Evolutionary conservation across 306 rosid species (phyloP).

Genomic region (Vachellia collinsii): DNA sequence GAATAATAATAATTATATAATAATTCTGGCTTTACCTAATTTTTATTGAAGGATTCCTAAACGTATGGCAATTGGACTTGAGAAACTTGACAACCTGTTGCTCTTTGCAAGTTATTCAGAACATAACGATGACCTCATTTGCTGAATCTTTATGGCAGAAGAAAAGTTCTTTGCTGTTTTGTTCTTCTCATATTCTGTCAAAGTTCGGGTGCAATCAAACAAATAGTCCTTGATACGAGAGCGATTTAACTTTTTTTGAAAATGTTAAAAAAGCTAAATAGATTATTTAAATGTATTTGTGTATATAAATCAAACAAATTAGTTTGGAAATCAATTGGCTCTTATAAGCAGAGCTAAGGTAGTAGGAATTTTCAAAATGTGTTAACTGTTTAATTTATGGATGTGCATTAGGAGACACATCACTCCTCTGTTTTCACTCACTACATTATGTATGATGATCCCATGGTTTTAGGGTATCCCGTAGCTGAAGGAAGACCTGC

Average conservation of each 20-base stretch:
- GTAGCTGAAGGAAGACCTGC: conserved; percentile 87
- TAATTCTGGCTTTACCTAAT: too few relatives aligned
- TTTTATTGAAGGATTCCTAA: too few relatives aligned
- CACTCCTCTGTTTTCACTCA: background rate
- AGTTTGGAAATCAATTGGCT: too few relatives aligned
- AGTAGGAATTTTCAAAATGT: background rate
- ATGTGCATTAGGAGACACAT: conserved; percentile 3
- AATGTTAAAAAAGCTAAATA: too few relatives aligned
- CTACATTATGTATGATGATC: conserved; percentile 28
- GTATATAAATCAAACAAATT: too few relatives aligned
- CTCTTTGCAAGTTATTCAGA: background rate
- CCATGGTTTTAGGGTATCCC: conserved; percentile 64
- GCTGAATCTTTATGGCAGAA: background rate
- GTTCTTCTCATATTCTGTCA: background rate
- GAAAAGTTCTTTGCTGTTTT: background rate
- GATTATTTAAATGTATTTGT: too few relatives aligned
- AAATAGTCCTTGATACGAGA: too few relatives aligned
- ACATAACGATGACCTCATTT: background rate
- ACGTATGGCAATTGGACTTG: background rate
- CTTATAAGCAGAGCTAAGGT: too few relatives aligned
- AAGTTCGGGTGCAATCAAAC: too few relatives aligned
- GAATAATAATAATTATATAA: too few relatives aligned
- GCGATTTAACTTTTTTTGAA: too few relatives aligned
- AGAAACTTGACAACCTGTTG: background rate
- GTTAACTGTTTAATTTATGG: background rate